Base-by-base conservation (phyloP, 139 green algal genomes). In the Volvox reticuliferus region DNA sequence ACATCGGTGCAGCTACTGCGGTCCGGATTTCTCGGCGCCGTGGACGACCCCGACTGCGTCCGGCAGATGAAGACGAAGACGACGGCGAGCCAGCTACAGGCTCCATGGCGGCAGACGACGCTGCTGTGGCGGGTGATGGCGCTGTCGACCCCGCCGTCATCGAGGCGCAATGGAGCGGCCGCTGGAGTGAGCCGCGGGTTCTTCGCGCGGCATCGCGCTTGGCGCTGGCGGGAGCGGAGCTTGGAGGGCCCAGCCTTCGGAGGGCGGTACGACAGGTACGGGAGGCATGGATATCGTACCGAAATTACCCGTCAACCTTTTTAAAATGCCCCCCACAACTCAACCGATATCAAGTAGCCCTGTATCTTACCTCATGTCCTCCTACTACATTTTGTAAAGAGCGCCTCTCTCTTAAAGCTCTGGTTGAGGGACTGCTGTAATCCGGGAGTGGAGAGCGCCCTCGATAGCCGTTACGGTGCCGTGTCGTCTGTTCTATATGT, bases 191-290 rank as follows among this genome's bases (percentile, higher is more conserved):
- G 62, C 33, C 76, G 76, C 71, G 86, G 5, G 50, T 90, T 50
- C 86, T 90, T 50, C 86, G 86, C 0, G 86, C 86, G n/a, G 86
- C 86, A 14, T 83, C 71, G 26, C 86, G 86, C 0, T 69, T 90
- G 86, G 86, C 86, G 44, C n/a, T 90, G 73, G 86, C 73, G 44
- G 86, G 86, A 22, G 86, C 86, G 21, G 69, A 83, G 71, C 73
- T 76, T 71, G 86, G 86, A 12, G 86, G 86, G 0, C 73, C 86
- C 5, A 55, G 61, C 20, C n/a, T 90, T 14, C n/a, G 50, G 73
- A 73, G 86, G 21, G 86, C 71, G 6, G 86, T 90, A 50, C 86
- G 86, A 21, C 24, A 83, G 86, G 71, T 89, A 33, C n/a, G 30
- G 62, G 13, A 35, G 81, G 18, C 3, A n/a, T n/a, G n/a, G n/a